Percentiles rank a stretch among this genome's conserved stretches.
Conservation (phyloP, 371 early-diverging fungal species). For the Zancudomyces culisetae region DNA sequence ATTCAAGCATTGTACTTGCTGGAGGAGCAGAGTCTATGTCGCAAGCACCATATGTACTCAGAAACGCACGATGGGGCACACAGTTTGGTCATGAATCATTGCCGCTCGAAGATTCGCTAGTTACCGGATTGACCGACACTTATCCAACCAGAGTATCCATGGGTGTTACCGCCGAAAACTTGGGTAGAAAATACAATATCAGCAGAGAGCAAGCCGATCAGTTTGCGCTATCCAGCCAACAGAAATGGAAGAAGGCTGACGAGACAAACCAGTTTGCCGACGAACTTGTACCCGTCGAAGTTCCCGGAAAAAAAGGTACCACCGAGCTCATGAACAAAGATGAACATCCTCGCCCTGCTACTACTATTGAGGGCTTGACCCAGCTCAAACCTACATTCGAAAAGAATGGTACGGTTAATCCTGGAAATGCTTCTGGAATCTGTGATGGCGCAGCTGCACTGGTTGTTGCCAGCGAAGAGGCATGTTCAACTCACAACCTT, state of each 20-base stretch:
- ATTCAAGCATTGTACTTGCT: constrained; percentile 66
- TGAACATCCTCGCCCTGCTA: constrained; percentile 77
- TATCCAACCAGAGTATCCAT: constrained; percentile 73
- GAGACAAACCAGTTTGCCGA: constrained; percentile 30
- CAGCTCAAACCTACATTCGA: constrained; percentile 79
- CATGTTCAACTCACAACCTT: constrained; percentile 57
- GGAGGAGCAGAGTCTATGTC: constrained; percentile 93
- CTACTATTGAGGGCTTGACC: constrained; percentile 51
- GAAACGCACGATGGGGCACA: constrained; percentile 63
- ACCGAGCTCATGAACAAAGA: constrained; percentile 44
- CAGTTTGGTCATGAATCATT: constrained; percentile 67
- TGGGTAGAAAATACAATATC: constrained; percentile 66
- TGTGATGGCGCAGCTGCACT: constrained; percentile 89
- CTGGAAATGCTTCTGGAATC: constrained; percentile 92
- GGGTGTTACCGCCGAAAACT: constrained; percentile 93
- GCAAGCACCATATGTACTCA: constrained; percentile 66
- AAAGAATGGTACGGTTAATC: constrained; percentile 79
- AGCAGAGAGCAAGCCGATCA: constrained; percentile 70
- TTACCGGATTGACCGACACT: constrained; percentile 68
- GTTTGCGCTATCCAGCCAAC: constrained; percentile 64
- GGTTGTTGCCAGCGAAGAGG: constrained; percentile 70
- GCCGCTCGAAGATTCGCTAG: constrained; percentile 70
- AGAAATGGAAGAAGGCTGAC: constrained; percentile 36
- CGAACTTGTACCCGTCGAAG: constrained; percentile 75
- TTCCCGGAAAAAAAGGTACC: constrained; percentile 54